Conservation (phyloP, 176 grass and related monocot species). For the Chloris gayana region DNA sequence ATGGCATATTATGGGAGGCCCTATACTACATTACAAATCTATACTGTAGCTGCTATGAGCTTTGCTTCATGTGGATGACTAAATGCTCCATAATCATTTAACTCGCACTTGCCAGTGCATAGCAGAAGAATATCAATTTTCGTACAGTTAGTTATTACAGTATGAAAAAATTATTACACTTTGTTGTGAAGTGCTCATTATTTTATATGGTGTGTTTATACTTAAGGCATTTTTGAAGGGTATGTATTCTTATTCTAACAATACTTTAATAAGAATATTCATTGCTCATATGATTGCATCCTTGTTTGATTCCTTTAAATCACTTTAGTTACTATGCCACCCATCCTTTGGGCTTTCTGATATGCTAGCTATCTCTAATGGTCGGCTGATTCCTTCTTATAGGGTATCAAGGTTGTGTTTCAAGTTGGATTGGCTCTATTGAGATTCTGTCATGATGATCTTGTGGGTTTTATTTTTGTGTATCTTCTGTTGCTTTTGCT, state of each 20-base stretch:
- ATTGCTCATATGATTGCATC: neutral
- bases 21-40: neutral
- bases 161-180: neutral
- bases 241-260: neutral
- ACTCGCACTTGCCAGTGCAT: neutral
- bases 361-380: conserved; percentile 20
- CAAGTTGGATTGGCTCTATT: conserved; percentile 89
- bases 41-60: neutral
- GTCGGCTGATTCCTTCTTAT: neutral
- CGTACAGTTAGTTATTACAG: neutral
- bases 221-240: conserved; percentile 7
- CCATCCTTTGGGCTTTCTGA: conserved; percentile 17
- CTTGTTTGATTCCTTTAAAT: conserved; percentile 15
- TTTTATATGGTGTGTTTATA: neutral
- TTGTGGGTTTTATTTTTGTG: conserved; percentile 53
- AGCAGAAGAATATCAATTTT: neutral
- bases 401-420: conserved; percentile 95
- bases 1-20: neutral
- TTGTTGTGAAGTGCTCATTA: neutral
- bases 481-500: conserved; percentile 25
- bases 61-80: neutral
- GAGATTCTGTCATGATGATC: conserved; percentile 86
- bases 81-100: neutral
- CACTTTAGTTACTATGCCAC: neutral
- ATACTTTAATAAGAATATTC: neutral